These are phyloP conservation scores for Kodamaea ohmeri DNA, from an alignment of 1,139 yeast genomes.

Conservation along the genomic window DNA sequence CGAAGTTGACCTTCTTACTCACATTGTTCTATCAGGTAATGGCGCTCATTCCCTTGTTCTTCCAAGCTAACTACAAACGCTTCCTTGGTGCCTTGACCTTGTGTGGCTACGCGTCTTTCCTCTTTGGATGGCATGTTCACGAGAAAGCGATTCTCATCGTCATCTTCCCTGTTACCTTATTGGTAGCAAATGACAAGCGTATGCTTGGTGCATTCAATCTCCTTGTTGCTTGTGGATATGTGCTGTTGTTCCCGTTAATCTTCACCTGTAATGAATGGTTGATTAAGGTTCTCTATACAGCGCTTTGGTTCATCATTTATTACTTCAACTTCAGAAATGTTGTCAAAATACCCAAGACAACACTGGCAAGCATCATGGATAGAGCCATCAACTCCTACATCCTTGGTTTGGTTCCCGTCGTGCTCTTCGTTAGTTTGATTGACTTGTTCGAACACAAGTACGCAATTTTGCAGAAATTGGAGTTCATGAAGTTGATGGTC, in stretches of 20 bases:
- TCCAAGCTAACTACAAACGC: conserved; percentile 72
- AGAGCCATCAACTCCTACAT: conserved; percentile 67
- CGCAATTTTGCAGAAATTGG: conserved; percentile 50
- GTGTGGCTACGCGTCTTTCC: conserved; percentile 87
- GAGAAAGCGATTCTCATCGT: conserved; percentile 91
- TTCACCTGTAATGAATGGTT: conserved; percentile 79
- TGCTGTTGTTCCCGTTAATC: conserved; percentile 83
- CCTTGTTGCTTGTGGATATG: conserved; percentile 77
- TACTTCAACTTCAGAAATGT: conserved; percentile 69
- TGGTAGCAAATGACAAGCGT: conserved; percentile 70
- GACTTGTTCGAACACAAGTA: conserved; percentile 56
- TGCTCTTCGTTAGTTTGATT: conserved; percentile 51
- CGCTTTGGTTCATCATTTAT: conserved; percentile 81
- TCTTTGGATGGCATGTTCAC: conserved; percentile 99
- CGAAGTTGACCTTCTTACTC: conserved; percentile 70
- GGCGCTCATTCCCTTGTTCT: conserved; percentile 73
- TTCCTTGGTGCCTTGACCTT: conserved; percentile 82
- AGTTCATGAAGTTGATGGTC: conserved; percentile 76
- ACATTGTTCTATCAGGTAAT: conserved; percentile 78
- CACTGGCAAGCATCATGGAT: conserved; percentile 57
- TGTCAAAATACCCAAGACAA: conserved; percentile 53
- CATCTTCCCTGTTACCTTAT: conserved; percentile 83
- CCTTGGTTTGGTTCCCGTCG: conserved; percentile 65
- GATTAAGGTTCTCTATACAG: conserved; percentile 73
- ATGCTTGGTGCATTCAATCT: conserved; percentile 65